Base-by-base conservation (phyloP, 2,329 filamentous ascomycete genomes). In the Cordyceps javanica region DNA sequence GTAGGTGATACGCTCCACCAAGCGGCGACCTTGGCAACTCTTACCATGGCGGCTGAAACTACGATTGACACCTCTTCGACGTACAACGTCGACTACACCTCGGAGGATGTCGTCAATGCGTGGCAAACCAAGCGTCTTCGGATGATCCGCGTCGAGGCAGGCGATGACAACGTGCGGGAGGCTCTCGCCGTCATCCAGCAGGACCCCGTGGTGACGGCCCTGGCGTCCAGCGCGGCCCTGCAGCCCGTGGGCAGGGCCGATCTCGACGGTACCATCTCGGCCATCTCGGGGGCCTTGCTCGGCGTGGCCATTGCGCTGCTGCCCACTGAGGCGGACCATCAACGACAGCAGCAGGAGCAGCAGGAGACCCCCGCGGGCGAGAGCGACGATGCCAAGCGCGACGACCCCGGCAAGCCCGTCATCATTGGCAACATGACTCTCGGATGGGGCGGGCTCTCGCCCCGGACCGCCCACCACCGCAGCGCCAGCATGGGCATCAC, bases 401-500 rank as follows among this genome's bases (percentile, higher is more conserved):
- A 26, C 16, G 14, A 28, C 39, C 25, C 26, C 51, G 34, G 25
- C 23, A 68, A 38, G 55, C 48, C 58, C n/a, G 48, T 59, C 32
- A 61, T 65, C 56, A 60, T 64, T 26, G 63, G 63, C 13, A 60
- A 44, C 34, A 62, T 64, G 61, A 59, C 55, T 23, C 49, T 65
- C 21, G 60, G 61, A 10, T 63, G 60, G 59, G 62, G 61, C 10
- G 61, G 60, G 14, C 42, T 60, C 44, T 34, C 44, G 25, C 23
- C 56, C 5, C 32, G 21, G 25, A 59, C 39, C 28, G 60, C 62
- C 11, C 62, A 64, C 28, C 59, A 65, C 51, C 61, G 62, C 53
- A 60, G 44, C 21, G 60, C 63, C 6, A 55, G 55, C 21, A 66
- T 79, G 25, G 72, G 69, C 26, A 67, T 78, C 49, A 65, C 66